Evolutionary conservation across 495 filamentous ascomycete genomes (phyloP).

Genomic region (Letharia lupina): DNA sequence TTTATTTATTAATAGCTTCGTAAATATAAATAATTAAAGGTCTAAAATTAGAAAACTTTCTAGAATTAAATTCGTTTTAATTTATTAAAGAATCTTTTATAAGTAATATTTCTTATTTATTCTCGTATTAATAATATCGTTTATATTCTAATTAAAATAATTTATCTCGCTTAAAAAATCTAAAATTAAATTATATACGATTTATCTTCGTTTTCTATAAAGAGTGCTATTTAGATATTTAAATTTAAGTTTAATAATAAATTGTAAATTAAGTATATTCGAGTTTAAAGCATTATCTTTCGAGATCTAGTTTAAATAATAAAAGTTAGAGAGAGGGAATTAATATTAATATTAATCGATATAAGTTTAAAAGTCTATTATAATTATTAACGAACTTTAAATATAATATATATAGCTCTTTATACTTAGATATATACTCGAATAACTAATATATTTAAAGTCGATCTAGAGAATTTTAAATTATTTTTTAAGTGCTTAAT

Average conservation of each 20-base stretch:
- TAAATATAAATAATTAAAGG: no score
- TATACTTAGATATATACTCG: neutral
- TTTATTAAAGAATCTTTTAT: neutral
- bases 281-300: neutral
- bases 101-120: neutral
- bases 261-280: neutral
- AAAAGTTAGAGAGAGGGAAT: neutral
- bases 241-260: neutral
- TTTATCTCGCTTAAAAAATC: neutral
- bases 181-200: neutral
- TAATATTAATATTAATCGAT: neutral
- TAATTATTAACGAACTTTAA: neutral
- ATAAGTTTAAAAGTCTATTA: slow-evolving; percentile 1
- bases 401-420: neutral
- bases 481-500: neutral
- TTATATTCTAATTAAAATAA: neutral
- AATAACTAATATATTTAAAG: neutral
- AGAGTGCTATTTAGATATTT: neutral
- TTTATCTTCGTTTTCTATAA: neutral
- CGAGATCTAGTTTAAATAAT: neutral
- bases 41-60: no score
- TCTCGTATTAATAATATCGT: neutral
- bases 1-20: no score
- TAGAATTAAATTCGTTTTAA: no score
- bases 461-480: neutral